Conservation (phyloP, 225 moss, liverwort and hornwort genomes). For the Marchantia paleacea region DNA sequence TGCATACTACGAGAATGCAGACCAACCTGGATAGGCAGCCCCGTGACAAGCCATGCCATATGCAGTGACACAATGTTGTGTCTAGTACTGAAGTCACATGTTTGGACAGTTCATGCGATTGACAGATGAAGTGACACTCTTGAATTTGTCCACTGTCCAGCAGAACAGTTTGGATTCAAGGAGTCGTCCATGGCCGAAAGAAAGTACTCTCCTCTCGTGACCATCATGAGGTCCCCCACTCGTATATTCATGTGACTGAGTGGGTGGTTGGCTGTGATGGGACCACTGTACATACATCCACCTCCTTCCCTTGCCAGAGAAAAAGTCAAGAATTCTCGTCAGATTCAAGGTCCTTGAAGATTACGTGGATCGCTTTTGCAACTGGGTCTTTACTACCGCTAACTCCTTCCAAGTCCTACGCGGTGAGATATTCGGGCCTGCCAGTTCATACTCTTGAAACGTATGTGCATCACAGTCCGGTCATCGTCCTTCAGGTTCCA, state of each 20-base stretch:
- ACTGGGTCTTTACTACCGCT: neutral
- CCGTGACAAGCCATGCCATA: neutral
- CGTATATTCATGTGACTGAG: slow-evolving; percentile 10
- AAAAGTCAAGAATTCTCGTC: slow-evolving; percentile 1
- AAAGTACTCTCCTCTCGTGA: slow-evolving; percentile 9
- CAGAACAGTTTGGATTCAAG: slow-evolving; percentile 1
- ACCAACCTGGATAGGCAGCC: slow-evolving; percentile 4
- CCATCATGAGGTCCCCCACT: slow-evolving; percentile 14
- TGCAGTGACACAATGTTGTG: neutral
- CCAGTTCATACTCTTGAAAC: neutral
- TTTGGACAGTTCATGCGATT: neutral
- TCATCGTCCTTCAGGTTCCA: neutral
- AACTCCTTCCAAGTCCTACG: neutral
- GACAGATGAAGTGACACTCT: slow-evolving; percentile 1
- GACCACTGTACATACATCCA: slow-evolving; percentile 11
- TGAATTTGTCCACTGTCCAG: neutral
- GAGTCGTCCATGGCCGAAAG: slow-evolving; percentile 3
- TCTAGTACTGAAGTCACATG: slow-evolving; percentile 6
- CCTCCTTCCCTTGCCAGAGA: slow-evolving; percentile 7
- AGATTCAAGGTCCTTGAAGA: neutral
- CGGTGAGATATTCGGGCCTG: neutral
- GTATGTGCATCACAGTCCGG: neutral
- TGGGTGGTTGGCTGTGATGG: slow-evolving; percentile 6
- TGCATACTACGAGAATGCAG: neutral
- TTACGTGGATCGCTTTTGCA: slow-evolving; percentile 4